These are phyloP conservation scores for Hawksworthiomyces lignivorus DNA, from an alignment of 2,329 filamentous ascomycete genomes.

Conservation along the genomic window DNA sequence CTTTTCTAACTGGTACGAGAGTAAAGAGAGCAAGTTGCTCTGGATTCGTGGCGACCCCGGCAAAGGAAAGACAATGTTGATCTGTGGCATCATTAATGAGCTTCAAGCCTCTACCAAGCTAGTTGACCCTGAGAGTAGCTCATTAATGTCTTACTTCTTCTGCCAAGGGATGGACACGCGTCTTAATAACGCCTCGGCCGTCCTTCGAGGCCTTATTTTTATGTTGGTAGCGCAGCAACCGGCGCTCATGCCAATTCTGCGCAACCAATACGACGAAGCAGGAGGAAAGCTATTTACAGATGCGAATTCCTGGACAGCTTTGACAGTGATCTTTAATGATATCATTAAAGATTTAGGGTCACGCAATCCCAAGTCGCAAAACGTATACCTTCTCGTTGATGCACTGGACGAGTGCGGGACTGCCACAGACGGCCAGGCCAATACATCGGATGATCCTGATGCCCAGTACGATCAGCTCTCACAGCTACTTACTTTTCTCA, in stretches of 20 bases:
- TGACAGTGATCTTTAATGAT: slow-evolving; percentile 29
- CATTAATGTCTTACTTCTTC: slow-evolving; percentile 23
- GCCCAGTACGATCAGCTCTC: too few species aligned
- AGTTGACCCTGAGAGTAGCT: too few species aligned
- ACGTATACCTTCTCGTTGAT: slow-evolving; percentile 34
- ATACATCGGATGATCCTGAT: too few species aligned
- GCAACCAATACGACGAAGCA: slow-evolving; percentile 22
- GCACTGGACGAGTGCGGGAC: slow-evolving; percentile 44
- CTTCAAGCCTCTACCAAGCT: too few species aligned
- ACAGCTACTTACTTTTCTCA: slow-evolving; percentile 29
- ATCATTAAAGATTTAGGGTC: slow-evolving; percentile 31
- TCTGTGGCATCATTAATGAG: slow-evolving; percentile 31
- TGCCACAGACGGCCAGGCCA: background rate
- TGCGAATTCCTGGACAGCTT: slow-evolving; percentile 28
- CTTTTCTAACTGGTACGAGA: slow-evolving; percentile 20
- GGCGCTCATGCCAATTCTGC: slow-evolving; percentile 24
- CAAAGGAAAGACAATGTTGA: slow-evolving; percentile 37
- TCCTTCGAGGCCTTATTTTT: slow-evolving; percentile 26
- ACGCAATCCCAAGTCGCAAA: too few species aligned
- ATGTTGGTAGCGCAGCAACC: slow-evolving; percentile 20
- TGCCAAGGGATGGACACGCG: slow-evolving; percentile 23
- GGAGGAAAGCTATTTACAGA: slow-evolving; percentile 28
- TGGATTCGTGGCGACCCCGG: slow-evolving; percentile 34
- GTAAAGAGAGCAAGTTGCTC: slow-evolving; percentile 18
- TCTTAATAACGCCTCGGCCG: slow-evolving; percentile 22